These are phyloP conservation scores for Ascochyta clinopodiicola DNA, from an alignment of 2,329 filamentous ascomycete genomes.

Conservation along the genomic window DNA sequence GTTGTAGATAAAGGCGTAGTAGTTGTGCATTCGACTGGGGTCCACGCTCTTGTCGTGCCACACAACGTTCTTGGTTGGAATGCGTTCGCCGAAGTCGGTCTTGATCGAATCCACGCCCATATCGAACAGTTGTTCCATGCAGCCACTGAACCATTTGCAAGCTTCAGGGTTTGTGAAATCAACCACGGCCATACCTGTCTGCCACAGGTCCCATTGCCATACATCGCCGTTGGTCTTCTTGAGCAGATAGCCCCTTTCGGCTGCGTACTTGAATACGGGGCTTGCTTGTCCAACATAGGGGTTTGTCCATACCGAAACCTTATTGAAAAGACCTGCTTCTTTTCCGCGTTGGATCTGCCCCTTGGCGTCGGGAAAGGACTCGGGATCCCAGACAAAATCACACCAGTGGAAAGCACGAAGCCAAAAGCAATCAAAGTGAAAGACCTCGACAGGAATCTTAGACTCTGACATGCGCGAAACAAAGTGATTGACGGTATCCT, in stretches of 20 bases:
- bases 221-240: conserved; percentile 72
- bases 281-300: conserved; percentile 75
- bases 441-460: conserved; percentile 71
- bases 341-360: conserved; percentile 71
- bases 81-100: conserved; percentile 77
- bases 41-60: conserved; percentile 69
- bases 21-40: conserved; percentile 75
- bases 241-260: conserved; percentile 71
- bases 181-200: conserved; percentile 76
- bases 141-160: conserved; percentile 67
- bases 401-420: conserved; percentile 78
- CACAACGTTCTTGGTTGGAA: conserved; percentile 69
- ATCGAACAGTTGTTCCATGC: conserved; percentile 69
- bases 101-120: conserved; percentile 75
- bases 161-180: conserved; percentile 78
- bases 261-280: conserved; percentile 68
- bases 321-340: conserved; percentile 62
- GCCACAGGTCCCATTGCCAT: conserved; percentile 81
- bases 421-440: conserved; percentile 82
- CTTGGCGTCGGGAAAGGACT: conserved; percentile 72
- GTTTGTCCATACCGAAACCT: conserved; percentile 79
- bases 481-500: conserved; percentile 71
- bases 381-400: conserved; percentile 73
- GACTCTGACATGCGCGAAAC: conserved; percentile 72
- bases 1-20: conserved; percentile 77